Base-by-base conservation (phyloP, 257 asterid genomes). In the Nicotiana undulata region DNA sequence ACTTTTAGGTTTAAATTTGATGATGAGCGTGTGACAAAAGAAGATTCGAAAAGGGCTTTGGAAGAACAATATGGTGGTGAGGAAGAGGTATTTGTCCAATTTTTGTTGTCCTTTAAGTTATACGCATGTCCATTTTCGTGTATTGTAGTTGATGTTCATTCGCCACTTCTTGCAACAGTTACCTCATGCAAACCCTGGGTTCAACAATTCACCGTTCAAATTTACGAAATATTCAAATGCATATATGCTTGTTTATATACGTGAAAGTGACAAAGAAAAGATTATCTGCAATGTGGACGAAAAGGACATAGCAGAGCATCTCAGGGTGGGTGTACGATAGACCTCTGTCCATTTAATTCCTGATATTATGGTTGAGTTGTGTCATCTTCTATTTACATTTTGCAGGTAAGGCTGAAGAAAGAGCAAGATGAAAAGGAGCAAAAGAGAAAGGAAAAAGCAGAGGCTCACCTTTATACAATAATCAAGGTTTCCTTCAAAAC, bases 401-500 rank as follows among this genome's bases (percentile, higher is more conserved):
- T 86, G 44, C 89, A 93, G 97, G 87, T 90, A 85, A 86, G 97
- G 80, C 77, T 93, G 83, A 93, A 90, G 89, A 93, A 88, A 83
- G 97, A 91, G 87, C 96, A 90, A 83, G 97, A 91, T 81, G 95
- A 93, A 49, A 91, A 93, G 85, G 97, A 93, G 81, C 90, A 85
- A 76, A 93, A 93, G 90, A 89, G 92, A 84, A 90, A 88, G 86
- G 92, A 91, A 75, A 93, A 93, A 80, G 92, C 95, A 1, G 93
- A 91, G 88, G 97, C 97, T 37, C 97, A 93, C 85, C 95, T 93
- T 77, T 93, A 90, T 86, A 93, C 97, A 16, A 90, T 93, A 77
- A 89, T 93, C 77, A 91, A 93, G 98, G 98, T 90, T 63, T 81
- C 75, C 46, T 49, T 74, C 17, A 63, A 75, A 81, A 66, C 40